These are phyloP conservation scores for Lignosus rhinocerotis DNA, from an alignment of 1,284 basidiomycete species.

Conservation along the genomic window DNA sequence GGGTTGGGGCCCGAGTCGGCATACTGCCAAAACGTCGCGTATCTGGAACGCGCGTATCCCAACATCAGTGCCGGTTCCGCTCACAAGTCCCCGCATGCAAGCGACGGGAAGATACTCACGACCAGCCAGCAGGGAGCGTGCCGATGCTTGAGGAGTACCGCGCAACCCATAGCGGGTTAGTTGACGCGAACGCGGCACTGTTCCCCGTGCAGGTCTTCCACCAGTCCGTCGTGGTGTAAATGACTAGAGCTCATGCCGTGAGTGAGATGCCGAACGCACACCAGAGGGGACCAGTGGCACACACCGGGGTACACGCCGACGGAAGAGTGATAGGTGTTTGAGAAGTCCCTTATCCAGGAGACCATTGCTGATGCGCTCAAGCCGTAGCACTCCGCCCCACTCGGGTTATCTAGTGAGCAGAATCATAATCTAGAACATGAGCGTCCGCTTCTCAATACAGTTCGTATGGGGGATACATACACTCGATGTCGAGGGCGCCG, in stretches of 20 bases:
- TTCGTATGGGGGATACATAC: slow-evolving; percentile 33
- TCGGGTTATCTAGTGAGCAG: slow-evolving; percentile 43
- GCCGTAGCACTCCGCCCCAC: slow-evolving; percentile 56
- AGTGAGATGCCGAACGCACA: neutral
- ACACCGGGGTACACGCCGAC: slow-evolving; percentile 43
- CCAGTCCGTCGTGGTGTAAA: slow-evolving; percentile 69
- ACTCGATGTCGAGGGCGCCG: slow-evolving; percentile 66
- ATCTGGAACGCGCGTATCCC: slow-evolving; percentile 30
- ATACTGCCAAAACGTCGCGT: slow-evolving; percentile 66
- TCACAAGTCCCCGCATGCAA: neutral
- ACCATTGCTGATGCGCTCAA: slow-evolving; percentile 56
- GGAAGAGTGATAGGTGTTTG: slow-evolving; percentile 55
- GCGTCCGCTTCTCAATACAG: neutral
- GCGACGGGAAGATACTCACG: slow-evolving; percentile 23
- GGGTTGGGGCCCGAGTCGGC: slow-evolving; percentile 52
- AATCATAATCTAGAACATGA: neutral
- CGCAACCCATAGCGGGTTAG: slow-evolving; percentile 63
- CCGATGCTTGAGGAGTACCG: slow-evolving; percentile 50
- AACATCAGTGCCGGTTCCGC: neutral
- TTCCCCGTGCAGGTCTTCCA: slow-evolving; percentile 68
- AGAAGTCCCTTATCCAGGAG: slow-evolving; percentile 62
- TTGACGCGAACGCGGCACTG: slow-evolving; percentile 47
- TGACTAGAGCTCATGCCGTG: slow-evolving; percentile 36
- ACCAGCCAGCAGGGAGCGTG: slow-evolving; percentile 57
- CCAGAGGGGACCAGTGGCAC: neutral